Evolutionary conservation across 1,284 basidiomycete genomes (phyloP), one percentile per base, ranked within the genome.

Genomic region (Tylopilus microsporus): DNA sequence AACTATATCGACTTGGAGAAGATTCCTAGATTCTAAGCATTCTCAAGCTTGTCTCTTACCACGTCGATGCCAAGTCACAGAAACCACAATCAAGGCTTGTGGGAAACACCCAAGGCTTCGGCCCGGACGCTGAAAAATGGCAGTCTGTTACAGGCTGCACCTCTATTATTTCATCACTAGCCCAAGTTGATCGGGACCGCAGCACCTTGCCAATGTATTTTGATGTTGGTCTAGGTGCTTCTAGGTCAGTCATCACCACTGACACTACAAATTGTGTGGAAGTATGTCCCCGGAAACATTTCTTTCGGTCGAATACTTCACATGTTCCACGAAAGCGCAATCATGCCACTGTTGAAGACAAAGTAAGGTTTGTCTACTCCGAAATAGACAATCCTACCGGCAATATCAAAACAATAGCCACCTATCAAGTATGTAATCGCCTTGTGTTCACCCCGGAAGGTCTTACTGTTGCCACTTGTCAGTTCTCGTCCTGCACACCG

Each of bases 271-370:
- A 32, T 60, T 0, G 56, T 62, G 15, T 70, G 71, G 68, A 60
- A 60, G 37, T 57, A 60, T 42, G 12, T 52, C 34, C 68, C 68
- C 4, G 60, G 66, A 21, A 54, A 52, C 13, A 37, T 70, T 13
- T 63, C 71, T 10, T 70, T 70, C 12, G 68, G 68, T 4, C 61
- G 67, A 52, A 69, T 73, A 58, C 51, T 70, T 5, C 68, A 64
- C 9, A 57, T 73, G 21, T 62, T 72, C 54, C 67, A 60, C 34
- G 68, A 70, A 50, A 60, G 58, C n/a, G 61, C 63, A 11, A 60
- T 73, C 42, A 70, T 70, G 37, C 68, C 67, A 3, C 18, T 68
- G 7, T 71, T 25, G 62, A 66, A 52, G 61, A 68, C 52, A 69
- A 68, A 53, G 37, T 68, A 16, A 60, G 54, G 47, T 70, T 71